Base-by-base conservation (phyloP, 2,329 filamentous ascomycete species). In the Beauveria pseudobassiana region DNA sequence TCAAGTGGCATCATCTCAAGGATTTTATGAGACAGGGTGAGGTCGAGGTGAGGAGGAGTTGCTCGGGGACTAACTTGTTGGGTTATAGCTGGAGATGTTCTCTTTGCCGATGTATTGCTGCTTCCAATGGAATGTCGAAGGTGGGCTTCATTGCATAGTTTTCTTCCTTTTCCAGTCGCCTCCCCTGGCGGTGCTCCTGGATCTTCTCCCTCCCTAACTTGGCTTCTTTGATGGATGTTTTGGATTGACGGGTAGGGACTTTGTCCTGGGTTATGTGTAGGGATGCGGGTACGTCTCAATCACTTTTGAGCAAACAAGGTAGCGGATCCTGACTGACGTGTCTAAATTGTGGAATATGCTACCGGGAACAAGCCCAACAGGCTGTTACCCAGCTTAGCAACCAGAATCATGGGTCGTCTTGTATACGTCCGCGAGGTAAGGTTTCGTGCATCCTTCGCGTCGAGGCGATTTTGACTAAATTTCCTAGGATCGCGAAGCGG, bases 111-210 rank as follows among this genome's bases (percentile, higher is more conserved):
- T 85, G 95, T 99, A 75, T 88, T 99, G 80, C 85, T 96, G 79
- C 92, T 99, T 88, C 95, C 95, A 99, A 99, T 86, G 95, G 95
- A 93, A 99, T 99, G 95, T 98, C 93, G 91, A 99, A 99, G 93
- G 93, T 98, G 93, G 91, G 91, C 92, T 87, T 88, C 84, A 89
- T 90, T 83, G 87, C 82, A 84, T 93, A 89, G 89, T 86, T 87
- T 85, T 85, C 48, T 59, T 87, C 26, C 34, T 42, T 51, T 26
- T 46, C 28, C 51, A 12, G 28, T 30, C 28, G n/a, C 34, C n/a
- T n/a, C n/a, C 26, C 30, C 34, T 57, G 53, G 16, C 52, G 53
- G 48, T 51, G 7, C 12, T 45, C 48, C 56, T 88, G 70, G 72
- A 67, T 86, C 83, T 83, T 79, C 87, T 81, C 79, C 87, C 81